Base-by-base conservation (phyloP, 2,329 filamentous ascomycete species). In the Dactylella cylindrospora region DNA sequence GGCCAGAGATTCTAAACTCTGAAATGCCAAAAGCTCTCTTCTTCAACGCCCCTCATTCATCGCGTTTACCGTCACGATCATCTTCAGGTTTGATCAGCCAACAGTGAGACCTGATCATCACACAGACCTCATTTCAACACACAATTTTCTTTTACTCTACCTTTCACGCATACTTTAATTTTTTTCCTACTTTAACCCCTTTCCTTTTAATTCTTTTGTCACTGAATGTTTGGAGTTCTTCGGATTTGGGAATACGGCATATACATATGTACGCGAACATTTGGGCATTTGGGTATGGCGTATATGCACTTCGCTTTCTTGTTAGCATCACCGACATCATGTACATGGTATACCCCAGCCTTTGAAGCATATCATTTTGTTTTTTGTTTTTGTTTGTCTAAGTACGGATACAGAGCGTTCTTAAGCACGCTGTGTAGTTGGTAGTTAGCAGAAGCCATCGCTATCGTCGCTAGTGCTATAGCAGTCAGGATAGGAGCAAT, bases 1-100 rank as follows among this genome's bases (percentile, higher is more conserved):
- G 78, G 77, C 66, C 69, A 78, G 65, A 73, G 76, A 65, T 79
- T 79, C 70, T 79, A 71, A 68, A 44, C 23, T 15, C 19, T 25
- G 38, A 19, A 23, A 6, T 13, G 7, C 5, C 7, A n/a, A 7
- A 3, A 10, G 32, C 29, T 35, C 19, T 13, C 3, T 22, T 31
- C 26, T n/a, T 26, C 8, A 26, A 8, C 23, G 12, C 4, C 12
- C 25, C 40, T 12, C n/a, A 15, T 47, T 13, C 19, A n/a, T 44
- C 39, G 15, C 6, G n/a, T 26, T 43, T 28, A 31, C 31, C 41
- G 8, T 20, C 23, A 8, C 13, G 9, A 20, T 32, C 10, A n/a
- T 28, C 13, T 8, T 19, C 26, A 13, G 15, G n/a, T n/a, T 25
- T n/a, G 2, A 19, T 31, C 17, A 8, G 28, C 28, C 22, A 5